Evolutionary conservation across 768 basidiomycete species (phyloP), one percentile per base, ranked within the genome.

Genomic region (Hypsizygus marmoreus): DNA sequence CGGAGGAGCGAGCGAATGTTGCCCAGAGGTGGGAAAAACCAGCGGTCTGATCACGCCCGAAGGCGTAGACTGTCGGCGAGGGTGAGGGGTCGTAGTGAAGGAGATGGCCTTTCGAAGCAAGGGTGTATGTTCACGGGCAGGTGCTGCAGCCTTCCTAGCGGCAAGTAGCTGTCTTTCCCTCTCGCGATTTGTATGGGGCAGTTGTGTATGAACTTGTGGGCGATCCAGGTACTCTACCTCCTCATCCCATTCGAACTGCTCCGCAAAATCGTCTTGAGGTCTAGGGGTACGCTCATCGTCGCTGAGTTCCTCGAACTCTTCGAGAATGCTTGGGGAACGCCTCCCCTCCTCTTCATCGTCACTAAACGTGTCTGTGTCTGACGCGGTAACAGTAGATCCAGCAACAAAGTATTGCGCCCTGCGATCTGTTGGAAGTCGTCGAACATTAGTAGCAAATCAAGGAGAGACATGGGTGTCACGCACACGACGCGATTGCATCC

Each of bases 361-460:
- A 14, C 66, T 60, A 42, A 69, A 69, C 13, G 63, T 66, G 6
- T 66, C 58, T 9, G 47, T 19, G 45, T 79, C 75, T 5, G 73
- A 68, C 3, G 77, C 67, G n/a, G 75, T 75, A 19, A 84, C 74
- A 24, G 75, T 73, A 6, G 82, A 80, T 40, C 78, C 79, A 16
- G 80, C 81, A 30, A 80, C 71, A 9, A 87, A 74, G 56, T 78
- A 84, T 58, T 88, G 86, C 6, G 84, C 71, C 23, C 87, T 78
- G 43, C 80, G 81, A 60, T 88, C 87, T 89, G 52, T 14, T 49
- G 14, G 47, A 9, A 39, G 50, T 22, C 43, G 35, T 32, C 20
- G 53, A 33, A 42, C 7, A 35, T 48, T 13, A 20, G 30, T 35
- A 44, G 25, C 49, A 39, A 22, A 51, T 28, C 11, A n/a, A 17